phyloP scores from a whole-genome alignment of 2,329 filamentous ascomycete genomes.

The Ilyonectria destructans region DNA sequence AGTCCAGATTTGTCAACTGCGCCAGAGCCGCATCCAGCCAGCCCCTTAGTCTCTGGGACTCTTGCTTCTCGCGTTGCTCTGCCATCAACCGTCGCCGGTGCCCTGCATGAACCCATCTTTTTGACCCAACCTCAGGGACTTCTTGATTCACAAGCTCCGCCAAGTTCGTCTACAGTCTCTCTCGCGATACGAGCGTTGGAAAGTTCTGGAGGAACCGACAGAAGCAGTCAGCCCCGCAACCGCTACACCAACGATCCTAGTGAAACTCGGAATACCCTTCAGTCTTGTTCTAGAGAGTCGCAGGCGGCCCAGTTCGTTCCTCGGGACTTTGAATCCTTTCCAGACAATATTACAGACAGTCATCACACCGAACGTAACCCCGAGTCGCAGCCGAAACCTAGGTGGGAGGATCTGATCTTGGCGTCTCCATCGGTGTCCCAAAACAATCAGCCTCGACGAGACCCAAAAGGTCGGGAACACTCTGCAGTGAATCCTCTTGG shows the following conservation, averaged over 20 bases:
- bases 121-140: conserved; percentile 41
- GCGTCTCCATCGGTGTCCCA: neutral
- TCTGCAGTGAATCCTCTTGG: neutral
- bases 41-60: neutral
- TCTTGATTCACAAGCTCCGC: conserved; percentile 15
- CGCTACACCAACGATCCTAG: neutral
- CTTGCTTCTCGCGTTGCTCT: neutral
- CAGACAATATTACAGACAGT: conserved; percentile 34
- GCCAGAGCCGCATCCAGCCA: conserved; percentile 12
- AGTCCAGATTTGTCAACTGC: conserved; percentile 21
- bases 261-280: neutral
- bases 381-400: conserved; percentile 6
- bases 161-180: conserved; percentile 17
- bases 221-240: neutral
- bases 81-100: neutral
- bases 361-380: conserved; percentile 26
- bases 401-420: neutral
- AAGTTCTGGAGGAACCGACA: neutral
- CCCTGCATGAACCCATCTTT: conserved; percentile 27
- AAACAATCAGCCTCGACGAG: neutral
- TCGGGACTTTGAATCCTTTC: conserved; percentile 34
- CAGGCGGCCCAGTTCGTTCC: conserved; percentile 51
- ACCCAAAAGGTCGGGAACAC: neutral
- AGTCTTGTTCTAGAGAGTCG: conserved; percentile 32
- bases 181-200: neutral